phyloP scores from a whole-genome alignment of 2,329 filamentous ascomycete genomes.

The Paracorniculantispora psalliotae region DNA sequence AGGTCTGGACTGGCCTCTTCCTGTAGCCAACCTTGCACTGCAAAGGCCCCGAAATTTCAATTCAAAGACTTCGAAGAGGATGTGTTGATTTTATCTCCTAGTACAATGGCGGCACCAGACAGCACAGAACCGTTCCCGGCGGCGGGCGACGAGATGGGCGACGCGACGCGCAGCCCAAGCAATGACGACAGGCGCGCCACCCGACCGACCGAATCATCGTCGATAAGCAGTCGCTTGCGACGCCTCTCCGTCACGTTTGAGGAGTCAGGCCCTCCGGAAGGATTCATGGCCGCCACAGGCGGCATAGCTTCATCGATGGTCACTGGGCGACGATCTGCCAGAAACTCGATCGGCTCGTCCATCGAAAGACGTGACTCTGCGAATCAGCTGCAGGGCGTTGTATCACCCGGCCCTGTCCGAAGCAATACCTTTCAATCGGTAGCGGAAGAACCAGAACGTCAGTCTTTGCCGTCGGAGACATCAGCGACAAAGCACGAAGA shows the following conservation, averaged over 20 bases:
- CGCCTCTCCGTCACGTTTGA: conserved; percentile 35
- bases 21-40: too few relatives aligned
- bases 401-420: conserved; percentile 18
- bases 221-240: conserved; percentile 28
- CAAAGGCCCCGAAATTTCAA: too few relatives aligned
- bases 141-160: conserved; percentile 16
- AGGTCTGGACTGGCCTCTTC: not conserved
- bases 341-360: conserved; percentile 18
- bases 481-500: conserved; percentile 17
- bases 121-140: conserved; percentile 19
- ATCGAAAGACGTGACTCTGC: conserved; percentile 17
- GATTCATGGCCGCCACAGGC: conserved; percentile 44
- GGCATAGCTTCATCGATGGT: conserved; percentile 39
- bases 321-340: conserved; percentile 18
- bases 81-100: not conserved
- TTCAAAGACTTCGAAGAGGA: too few relatives aligned
- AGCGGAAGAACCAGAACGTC: conserved; percentile 18
- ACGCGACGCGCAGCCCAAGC: not conserved
- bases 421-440: conserved; percentile 19
- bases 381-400: not conserved
- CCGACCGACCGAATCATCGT: conserved; percentile 27
- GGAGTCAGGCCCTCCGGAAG: conserved; percentile 41
- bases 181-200: conserved; percentile 15
- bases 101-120: not conserved
- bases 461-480: not conserved